Base-by-base conservation (phyloP, 169 alveolate genomes). In the Cryptosporidium ubiquitum region DNA sequence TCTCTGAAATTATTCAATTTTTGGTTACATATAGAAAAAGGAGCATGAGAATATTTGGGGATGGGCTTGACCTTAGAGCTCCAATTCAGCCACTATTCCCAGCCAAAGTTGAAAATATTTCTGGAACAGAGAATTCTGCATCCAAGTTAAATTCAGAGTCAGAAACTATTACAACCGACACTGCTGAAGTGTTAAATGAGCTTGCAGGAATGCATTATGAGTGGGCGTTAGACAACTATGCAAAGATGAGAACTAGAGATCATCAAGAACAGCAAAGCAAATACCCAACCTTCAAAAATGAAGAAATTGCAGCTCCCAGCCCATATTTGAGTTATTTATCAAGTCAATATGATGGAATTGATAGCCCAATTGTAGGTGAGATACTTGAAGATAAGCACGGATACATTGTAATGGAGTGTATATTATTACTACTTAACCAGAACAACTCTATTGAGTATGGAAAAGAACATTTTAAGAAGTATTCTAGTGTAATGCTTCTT, bases 291-390 rank as follows among this genome's bases (percentile, higher is more conserved):
- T 23, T 26, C 31, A 3, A 37, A 35, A 55, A 44, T 18, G 52
- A 31, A 9, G 52, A 40, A 33, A 57, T 51, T 23, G 29, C 20
- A 33, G 39, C 58, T 4, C 26, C 84, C 5, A 79, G 79, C 6
- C 89, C 89, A 26, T 79, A 79, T 49, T 60, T 79, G 74, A 64
- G 69, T 16, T 79, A 79, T 44, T 47, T 79, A n/a, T 79, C 89
- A 5, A 79, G 89, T 44, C 89, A 79, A 61, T 79, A 79, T 61
- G 89, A 79, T 49, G 89, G 89, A n/a, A 57, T 79, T n/a, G 89
- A 79, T n/a, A 79, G 89, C 14, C 89, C 89, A 18, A 49, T 79
- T 12, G 66, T 79, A 23, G 33, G 70, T 1, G 85, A 60, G 39
- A 61, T 58, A 61, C 55, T 79, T 6, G 20, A 37, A 18, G 18